phyloP scores from a whole-genome alignment of 2,329 filamentous ascomycete species.

The Monilinia polystroma region DNA sequence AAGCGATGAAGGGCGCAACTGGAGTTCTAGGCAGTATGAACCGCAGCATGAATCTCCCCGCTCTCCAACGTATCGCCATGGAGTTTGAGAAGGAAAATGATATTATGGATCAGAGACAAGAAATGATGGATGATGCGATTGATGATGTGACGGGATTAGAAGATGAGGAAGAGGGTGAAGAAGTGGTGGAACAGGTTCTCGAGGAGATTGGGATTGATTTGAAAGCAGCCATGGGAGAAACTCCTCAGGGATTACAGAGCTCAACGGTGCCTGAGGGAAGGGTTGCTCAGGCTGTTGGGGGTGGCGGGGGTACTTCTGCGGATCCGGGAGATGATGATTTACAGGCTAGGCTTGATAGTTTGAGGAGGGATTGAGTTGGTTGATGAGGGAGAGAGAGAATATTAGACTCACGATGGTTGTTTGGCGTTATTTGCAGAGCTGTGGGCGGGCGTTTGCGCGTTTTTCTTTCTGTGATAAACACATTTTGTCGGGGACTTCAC shows the following conservation, averaged over 20 bases:
- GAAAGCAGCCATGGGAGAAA: conserved; percentile 84
- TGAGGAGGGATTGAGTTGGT: conserved; percentile 44
- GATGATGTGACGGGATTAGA: conserved; percentile 91
- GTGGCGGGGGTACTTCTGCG: conserved; percentile 55
- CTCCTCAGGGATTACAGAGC: conserved; percentile 79
- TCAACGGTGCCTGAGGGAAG: conserved; percentile 69
- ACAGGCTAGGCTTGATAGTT: conserved; percentile 86
- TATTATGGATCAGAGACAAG: conserved; percentile 97
- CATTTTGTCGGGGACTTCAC: background rate
- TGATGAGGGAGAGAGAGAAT: background rate
- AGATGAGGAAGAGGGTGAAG: conserved; percentile 92
- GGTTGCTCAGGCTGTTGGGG: conserved; percentile 84
- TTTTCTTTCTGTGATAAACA: background rate
- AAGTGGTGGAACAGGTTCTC: conserved; percentile 92
- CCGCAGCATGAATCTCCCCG: conserved; percentile 92
- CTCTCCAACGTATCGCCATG: conserved; percentile 94
- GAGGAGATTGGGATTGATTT: conserved; percentile 97
- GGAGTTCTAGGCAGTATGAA: conserved; percentile 96
- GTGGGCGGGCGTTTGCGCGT: background rate
- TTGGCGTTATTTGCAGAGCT: conserved; percentile 8
- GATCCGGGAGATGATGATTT: conserved; percentile 79
- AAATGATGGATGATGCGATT: conserved; percentile 99
- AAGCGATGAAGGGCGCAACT: conserved; percentile 98
- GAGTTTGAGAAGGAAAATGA: conserved; percentile 99
- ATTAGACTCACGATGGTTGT: background rate